Evolutionary conservation across 257 asterid species (phyloP).

Genomic region (Solanum chiquidenum): DNA sequence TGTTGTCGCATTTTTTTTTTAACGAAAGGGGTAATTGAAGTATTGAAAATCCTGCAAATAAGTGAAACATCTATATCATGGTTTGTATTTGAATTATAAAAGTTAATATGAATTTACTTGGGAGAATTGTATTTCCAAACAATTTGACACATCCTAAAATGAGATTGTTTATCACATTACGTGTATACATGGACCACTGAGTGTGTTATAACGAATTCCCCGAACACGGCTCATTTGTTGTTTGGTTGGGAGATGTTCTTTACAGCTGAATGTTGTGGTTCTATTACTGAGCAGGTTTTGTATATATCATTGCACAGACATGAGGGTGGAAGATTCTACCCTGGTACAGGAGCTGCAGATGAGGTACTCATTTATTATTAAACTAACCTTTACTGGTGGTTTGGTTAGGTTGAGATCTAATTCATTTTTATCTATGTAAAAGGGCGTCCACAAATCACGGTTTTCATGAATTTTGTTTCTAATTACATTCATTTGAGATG

Average conservation of each 20-base stretch:
- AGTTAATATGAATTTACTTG: neutral
- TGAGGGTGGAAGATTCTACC: conserved; percentile 90
- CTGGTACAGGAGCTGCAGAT: conserved; percentile 95
- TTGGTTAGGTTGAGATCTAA: neutral
- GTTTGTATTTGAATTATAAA: neutral
- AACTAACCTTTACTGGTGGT: neutral
- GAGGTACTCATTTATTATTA: conserved; percentile 39
- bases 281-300: conserved; percentile 47
- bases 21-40: neutral
- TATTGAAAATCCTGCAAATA: neutral
- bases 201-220: neutral
- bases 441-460: neutral
- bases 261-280: neutral
- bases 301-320: conserved; percentile 93
- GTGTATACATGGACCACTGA: neutral
- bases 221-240: neutral
- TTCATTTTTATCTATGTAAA: neutral
- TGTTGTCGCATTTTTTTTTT: neutral
- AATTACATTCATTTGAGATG: neutral
- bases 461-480: neutral
- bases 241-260: neutral
- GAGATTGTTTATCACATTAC: neutral
- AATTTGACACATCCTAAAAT: neutral
- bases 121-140: neutral
- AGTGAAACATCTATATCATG: neutral